Base-by-base conservation (phyloP, 208 protist species). In the Trypanosoma platydactyli region DNA sequence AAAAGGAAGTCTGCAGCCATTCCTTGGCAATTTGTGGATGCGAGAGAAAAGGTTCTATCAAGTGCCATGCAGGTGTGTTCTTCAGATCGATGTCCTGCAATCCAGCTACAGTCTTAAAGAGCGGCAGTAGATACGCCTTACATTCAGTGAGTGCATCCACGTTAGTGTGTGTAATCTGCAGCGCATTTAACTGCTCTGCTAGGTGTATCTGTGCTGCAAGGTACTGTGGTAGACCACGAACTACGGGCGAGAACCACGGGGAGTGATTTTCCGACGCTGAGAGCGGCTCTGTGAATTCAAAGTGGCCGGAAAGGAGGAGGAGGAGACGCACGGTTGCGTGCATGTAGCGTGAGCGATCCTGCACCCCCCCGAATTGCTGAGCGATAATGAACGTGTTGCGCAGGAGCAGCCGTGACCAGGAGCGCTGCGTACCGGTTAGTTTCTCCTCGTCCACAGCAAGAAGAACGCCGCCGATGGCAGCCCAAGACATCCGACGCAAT, bases 1-100 rank as follows among this genome's bases (percentile, higher is more conserved):
- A 49, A 6, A 84, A 57, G 13, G 78, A 76, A 13, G 58, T 48
- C 41, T 62, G 51, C 41, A 83, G 65, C 81, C 81, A 88, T 20
- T 20, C n/a, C 3, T 59, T 24, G 3, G 65, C 75, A 16, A 88
- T 33, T 13, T 64, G 53, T 5, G 66, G 69, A 20, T 67, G 49
- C n/a, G 44, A 3, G 1, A 52, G 4, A 57, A 80, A 61, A 0
- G 68, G 68, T 5, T 58, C 48, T 6, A 71, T 6, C 22, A 80
- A 33, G 22, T 20, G 15, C 63, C 68, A 71, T 48, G 42, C 38
- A 1, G 48, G 9, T 16, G 50, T 68, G 9, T 40, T 20, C 1
- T 35, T 51, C 1, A 7, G 16, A n/a, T 50, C 44, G 16, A 40
- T 20, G 20, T 63, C 38, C 18, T 58, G 27, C 24, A 69, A 33